A percentile compares a stretch with the other conserved stretches of the same genome.
These are phyloP conservation scores for Ophiostoma novo-ulmi DNA, from an alignment of 2,329 filamentous ascomycete genomes.

Conservation along the genomic window DNA sequence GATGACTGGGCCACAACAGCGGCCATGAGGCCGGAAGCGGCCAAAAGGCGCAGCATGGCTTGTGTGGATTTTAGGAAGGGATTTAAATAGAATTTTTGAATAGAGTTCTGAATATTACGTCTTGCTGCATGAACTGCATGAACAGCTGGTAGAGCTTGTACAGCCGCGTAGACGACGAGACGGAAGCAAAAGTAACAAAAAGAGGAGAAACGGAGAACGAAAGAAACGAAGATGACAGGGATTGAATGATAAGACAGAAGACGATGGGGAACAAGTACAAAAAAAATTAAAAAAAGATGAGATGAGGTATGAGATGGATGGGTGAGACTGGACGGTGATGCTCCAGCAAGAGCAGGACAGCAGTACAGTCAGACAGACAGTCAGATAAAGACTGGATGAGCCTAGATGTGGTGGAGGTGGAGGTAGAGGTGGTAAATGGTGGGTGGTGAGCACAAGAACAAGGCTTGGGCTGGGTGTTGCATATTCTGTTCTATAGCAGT, in stretches of 20 bases:
- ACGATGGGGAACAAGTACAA: neutral
- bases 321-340: neutral
- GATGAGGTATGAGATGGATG: neutral
- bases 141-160: neutral
- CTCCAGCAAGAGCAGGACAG: neutral
- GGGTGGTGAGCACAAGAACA: neutral
- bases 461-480: neutral
- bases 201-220: neutral
- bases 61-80: no score
- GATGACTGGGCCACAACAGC: conserved; percentile 41
- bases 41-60: neutral
- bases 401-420: neutral
- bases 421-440: neutral
- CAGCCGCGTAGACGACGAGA: neutral
- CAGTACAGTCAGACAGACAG: neutral
- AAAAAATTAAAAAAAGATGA: neutral
- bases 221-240: neutral
- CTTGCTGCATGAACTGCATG: conserved; percentile 5
- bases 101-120: neutral
- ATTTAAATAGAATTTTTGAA: neutral
- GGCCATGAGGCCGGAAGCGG: conserved; percentile 31
- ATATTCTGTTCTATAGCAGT: neutral
- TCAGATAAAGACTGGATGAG: neutral
- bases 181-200: neutral
- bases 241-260: neutral